phyloP scores from a whole-genome alignment of 2,329 filamentous ascomycete genomes.

The Calonectria pteridis region DNA sequence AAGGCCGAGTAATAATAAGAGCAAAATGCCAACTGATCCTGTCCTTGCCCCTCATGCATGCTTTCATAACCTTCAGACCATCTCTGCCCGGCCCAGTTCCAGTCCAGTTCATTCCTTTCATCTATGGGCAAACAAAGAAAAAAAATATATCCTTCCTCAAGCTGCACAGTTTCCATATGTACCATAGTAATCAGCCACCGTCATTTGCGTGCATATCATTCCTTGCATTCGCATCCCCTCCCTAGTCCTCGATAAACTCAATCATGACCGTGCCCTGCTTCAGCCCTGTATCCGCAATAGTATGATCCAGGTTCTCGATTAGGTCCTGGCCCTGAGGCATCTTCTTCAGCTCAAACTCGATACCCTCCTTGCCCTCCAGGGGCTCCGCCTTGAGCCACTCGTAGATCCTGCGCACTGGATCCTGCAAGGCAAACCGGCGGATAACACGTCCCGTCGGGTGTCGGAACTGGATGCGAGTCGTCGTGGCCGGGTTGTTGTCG shows the following conservation, averaged over 20 bases:
- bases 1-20: background rate
- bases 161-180: conserved; percentile 17
- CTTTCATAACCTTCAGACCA: conserved; percentile 4
- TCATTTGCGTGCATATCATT: background rate
- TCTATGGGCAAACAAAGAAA: conserved; percentile 20
- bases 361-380: conserved; percentile 81
- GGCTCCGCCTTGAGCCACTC: conserved; percentile 96
- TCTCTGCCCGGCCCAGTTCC: background rate
- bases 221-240: background rate
- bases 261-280: conserved; percentile 97
- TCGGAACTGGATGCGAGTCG: conserved; percentile 92
- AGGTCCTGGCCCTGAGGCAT: conserved; percentile 85
- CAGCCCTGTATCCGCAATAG: conserved; percentile 84
- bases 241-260: conserved; percentile 78
- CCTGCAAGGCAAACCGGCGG: conserved; percentile 82
- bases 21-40: conserved; percentile 14
- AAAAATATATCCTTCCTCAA: conserved; percentile 1
- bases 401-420: conserved; percentile 86
- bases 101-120: conserved; percentile 17
- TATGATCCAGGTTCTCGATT: conserved; percentile 78
- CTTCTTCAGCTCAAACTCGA: conserved; percentile 88
- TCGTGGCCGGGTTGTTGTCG: conserved; percentile 74
- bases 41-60: conserved; percentile 8
- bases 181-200: conserved; percentile 1
- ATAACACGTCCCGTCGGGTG: conserved; percentile 88